Base-by-base conservation (phyloP, 306 rosid species). In the Vachellia pachyceras region DNA sequence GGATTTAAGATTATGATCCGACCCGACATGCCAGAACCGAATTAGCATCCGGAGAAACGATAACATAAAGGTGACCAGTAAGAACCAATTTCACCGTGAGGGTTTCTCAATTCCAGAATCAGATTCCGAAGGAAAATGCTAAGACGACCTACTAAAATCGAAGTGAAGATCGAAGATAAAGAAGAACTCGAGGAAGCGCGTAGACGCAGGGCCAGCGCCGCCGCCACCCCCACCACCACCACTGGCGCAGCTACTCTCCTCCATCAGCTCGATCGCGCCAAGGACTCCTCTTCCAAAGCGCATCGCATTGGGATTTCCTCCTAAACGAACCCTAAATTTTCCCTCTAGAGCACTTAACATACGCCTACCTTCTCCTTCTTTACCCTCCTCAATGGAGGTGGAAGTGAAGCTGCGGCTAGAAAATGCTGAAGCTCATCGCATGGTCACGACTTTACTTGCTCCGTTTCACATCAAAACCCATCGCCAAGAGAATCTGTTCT, bases 141-240 rank as follows among this genome's bases (percentile, higher is more conserved):
- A 73, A 80, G 97, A 67, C 89, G 90, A 39, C 93, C 97, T 29
- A 74, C 85, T 22, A 89, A 89, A 66, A 88, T 94, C 80, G 90
- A 89, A 84, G 86, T 88, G 6, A 84, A 84, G 52, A 88, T 90
- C 85, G 97, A 95, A 90, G 98, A 92, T 78, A 91, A 89, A 66
- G 92, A 92, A 44, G 97, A 95, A 82, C 90, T 92, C 86, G 97
- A 92, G 69, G 91, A 87, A 80, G 86, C 93, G 74, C 95, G 95
- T 73, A 88, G 90, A 52, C 94, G 89, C 66, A 69, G 74, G 84
- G 52, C 82, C 78, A 5, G 86, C n/a, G 0, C 86, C n/a, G n/a
- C n/a, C 6, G 0, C 86, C 83, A 29, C 82, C 77, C 3, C 85
- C 8, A 2, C 82, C 23, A 5, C 52, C 61, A 18, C 88, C 23